A percentile compares a stretch with the other conserved stretches of the same genome.
Evolutionary conservation across 805 yeast genomes (phyloP).

Genomic region (Vanderwaltozyma verrucispora): DNA sequence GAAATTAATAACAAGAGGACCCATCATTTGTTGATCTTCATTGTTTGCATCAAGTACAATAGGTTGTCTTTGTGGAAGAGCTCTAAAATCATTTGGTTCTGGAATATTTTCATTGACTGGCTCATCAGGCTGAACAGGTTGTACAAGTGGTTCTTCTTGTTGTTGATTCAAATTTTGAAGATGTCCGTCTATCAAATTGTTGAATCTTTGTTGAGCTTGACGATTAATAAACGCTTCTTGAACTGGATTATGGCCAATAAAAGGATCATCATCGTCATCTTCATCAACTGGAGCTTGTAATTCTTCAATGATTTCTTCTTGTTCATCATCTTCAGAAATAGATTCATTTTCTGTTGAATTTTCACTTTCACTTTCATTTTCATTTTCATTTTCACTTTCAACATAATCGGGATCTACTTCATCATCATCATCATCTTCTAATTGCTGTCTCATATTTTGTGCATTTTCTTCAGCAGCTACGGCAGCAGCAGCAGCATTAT

Average conservation of each 20-base stretch:
- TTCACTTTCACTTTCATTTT: neutral
- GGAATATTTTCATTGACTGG: constrained; percentile 1
- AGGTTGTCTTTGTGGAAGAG: constrained; percentile 3
- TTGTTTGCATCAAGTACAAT: constrained; percentile 1
- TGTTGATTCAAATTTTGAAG: constrained; percentile 1
- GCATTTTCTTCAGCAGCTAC: too few species aligned
- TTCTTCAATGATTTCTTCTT: constrained; percentile 1
- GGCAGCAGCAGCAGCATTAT: constrained; percentile 3
- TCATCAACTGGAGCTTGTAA: constrained; percentile 6
- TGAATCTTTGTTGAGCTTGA: constrained; percentile 19
- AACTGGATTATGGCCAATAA: constrained; percentile 4
- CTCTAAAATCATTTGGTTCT: constrained; percentile 10
- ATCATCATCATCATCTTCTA: constrained; percentile 17
- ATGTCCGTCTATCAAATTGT: constrained; percentile 12
- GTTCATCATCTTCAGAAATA: constrained; percentile 13
- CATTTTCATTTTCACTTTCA: constrained; percentile 7
- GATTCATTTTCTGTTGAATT: constrained; percentile 1
- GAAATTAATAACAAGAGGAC: constrained; percentile 21
- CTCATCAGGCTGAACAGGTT: neutral
- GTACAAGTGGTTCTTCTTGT: constrained; percentile 1
- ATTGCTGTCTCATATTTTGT: constrained; percentile 12
- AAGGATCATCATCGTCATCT: constrained; percentile 12
- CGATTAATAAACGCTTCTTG: constrained; percentile 13
- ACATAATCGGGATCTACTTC: constrained; percentile 20
- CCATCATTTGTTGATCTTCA: constrained; percentile 14